Evolutionary conservation across 2,329 filamentous ascomycete species (phyloP).

Genomic region (Leptodontidium sp.): DNA sequence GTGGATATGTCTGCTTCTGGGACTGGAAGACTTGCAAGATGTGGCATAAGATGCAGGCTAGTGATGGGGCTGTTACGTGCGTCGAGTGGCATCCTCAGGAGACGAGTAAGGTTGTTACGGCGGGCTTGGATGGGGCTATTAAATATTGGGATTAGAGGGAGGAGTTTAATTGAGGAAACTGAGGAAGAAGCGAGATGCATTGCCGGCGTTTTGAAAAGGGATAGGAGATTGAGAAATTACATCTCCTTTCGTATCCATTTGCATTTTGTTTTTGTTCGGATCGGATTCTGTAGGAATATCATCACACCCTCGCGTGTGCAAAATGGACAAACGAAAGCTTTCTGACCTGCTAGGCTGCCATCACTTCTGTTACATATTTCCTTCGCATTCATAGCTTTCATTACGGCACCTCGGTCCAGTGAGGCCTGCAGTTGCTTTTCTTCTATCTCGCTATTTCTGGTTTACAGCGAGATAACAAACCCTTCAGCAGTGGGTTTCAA

Average conservation of each 20-base stretch:
- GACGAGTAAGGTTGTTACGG: constrained; percentile 91
- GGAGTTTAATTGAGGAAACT: too few species aligned
- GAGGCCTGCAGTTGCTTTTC: too few species aligned
- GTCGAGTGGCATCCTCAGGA: constrained; percentile 98
- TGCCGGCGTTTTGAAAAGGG: constrained; percentile 16
- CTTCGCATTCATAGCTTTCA: too few species aligned
- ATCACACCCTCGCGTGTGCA: not conserved
- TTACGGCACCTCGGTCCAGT: too few species aligned
- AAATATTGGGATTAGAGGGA: constrained; percentile 85
- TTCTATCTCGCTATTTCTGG: too few species aligned
- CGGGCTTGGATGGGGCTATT: constrained; percentile 86
- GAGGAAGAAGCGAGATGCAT: not conserved
- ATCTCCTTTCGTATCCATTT: not conserved
- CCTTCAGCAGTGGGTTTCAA: too few species aligned
- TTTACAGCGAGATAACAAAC: too few species aligned
- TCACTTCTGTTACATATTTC: too few species aligned
- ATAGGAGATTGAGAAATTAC: not conserved
- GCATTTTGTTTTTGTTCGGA: not conserved
- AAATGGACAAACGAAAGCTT: too few species aligned
- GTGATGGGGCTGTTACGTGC: constrained; percentile 83
- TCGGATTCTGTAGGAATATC: not conserved
- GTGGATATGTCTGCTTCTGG: constrained; percentile 94
- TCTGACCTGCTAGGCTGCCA: too few species aligned
- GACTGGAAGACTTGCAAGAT: constrained; percentile 99
- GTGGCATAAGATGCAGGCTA: constrained; percentile 93